Evolutionary conservation across 306 rosid genomes (phyloP).

Genomic region (Begonia loranthoides): DNA sequence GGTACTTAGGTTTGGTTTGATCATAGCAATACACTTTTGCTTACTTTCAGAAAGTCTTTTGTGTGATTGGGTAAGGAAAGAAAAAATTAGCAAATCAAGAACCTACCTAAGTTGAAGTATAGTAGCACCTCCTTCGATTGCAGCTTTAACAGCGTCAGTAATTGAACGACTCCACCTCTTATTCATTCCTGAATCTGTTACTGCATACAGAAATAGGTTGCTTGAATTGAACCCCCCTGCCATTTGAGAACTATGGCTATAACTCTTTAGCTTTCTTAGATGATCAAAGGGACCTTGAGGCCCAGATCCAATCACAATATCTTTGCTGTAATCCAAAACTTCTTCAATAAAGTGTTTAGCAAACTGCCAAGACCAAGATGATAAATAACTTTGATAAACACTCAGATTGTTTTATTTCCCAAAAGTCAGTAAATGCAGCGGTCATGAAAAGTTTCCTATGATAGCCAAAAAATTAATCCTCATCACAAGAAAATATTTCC

Average conservation of each 20-base stretch:
- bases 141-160: conserved; percentile 82
- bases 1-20: too few species aligned
- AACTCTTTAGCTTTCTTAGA: conserved; percentile 41
- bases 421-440: too few species aligned
- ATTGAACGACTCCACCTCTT: conserved; percentile 75
- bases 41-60: too few species aligned
- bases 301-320: conserved; percentile 69
- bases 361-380: conserved; percentile 34
- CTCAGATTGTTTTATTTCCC: not conserved
- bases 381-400: too few species aligned
- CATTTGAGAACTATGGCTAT: conserved; percentile 20
- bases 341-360: conserved; percentile 49
- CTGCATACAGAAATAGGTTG: conserved; percentile 68
- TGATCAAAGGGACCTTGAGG: conserved; percentile 86
- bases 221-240: conserved; percentile 47
- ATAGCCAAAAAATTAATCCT: not conserved
- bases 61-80: too few species aligned
- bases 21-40: too few species aligned
- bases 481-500: conserved; percentile 2
- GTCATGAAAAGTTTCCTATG: too few species aligned
- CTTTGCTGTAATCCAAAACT: conserved; percentile 72
- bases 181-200: conserved; percentile 80
- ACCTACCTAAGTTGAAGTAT: conserved; percentile 72
- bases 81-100: not conserved
- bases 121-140: conserved; percentile 86